These are phyloP conservation scores for Tulasnella calospora DNA, from an alignment of 768 basidiomycete species.

Conservation along the genomic window DNA sequence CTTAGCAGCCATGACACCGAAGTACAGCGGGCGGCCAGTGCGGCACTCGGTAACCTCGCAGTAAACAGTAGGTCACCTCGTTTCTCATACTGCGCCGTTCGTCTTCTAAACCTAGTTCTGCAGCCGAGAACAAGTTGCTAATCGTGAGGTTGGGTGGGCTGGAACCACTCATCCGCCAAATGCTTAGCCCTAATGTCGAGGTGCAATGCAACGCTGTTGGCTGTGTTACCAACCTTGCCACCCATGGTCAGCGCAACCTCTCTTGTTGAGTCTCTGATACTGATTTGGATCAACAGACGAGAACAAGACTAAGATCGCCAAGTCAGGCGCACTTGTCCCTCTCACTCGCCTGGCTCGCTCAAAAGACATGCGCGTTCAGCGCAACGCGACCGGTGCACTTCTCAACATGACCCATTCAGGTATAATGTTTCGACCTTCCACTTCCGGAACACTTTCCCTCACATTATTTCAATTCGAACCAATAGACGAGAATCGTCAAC, in stretches of 20 bases:
- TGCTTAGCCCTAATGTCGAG: slow-evolving; percentile 98
- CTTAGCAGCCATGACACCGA: slow-evolving; percentile 97
- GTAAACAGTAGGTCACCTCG: slow-evolving; percentile 76
- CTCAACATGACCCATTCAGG: slow-evolving; percentile 99
- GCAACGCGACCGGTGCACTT: slow-evolving; percentile 95
- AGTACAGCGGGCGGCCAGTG: slow-evolving; percentile 96
- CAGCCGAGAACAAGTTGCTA: slow-evolving; percentile 97
- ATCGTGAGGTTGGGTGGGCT: slow-evolving; percentile 97
- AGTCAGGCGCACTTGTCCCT: slow-evolving; percentile 97
- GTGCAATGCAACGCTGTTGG: slow-evolving; percentile 99
- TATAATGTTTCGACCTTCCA: slow-evolving; percentile 37
- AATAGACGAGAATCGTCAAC: slow-evolving; percentile 94
- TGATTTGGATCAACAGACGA: slow-evolving; percentile 59
- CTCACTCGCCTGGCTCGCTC: slow-evolving; percentile 92
- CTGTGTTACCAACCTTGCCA: slow-evolving; percentile 97
- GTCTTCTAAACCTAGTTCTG: slow-evolving; percentile 4
- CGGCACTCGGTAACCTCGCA: slow-evolving; percentile 93
- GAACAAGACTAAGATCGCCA: slow-evolving; percentile 99
- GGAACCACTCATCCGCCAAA: slow-evolving; percentile 96
- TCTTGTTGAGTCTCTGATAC: not conserved
- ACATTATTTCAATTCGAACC: not conserved
- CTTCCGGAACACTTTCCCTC: not conserved
- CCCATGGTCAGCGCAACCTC: slow-evolving; percentile 64
- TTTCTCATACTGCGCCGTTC: not conserved
- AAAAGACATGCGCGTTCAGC: slow-evolving; percentile 98